These are phyloP conservation scores for Arachnomyces sp. DNA, from an alignment of 2,329 filamentous ascomycete species.

Conservation along the genomic window DNA sequence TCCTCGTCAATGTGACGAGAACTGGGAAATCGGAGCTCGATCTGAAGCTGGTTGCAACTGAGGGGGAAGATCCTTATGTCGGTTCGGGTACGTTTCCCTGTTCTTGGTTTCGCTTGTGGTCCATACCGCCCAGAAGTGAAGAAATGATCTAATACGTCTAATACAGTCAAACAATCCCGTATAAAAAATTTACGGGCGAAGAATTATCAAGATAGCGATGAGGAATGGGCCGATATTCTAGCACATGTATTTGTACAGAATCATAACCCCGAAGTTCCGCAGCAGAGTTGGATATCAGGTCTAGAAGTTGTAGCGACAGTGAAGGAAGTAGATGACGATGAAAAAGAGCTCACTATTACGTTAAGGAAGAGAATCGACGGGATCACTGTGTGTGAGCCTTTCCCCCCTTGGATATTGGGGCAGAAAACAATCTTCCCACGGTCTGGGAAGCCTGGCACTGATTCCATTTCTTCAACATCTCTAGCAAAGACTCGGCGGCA, in stretches of 20 bases:
- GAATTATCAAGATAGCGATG: slow-evolving; percentile 36
- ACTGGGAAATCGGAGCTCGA: slow-evolving; percentile 38
- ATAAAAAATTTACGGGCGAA: slow-evolving; percentile 34
- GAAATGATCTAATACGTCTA: slow-evolving; percentile 15
- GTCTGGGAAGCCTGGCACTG: slow-evolving; percentile 3
- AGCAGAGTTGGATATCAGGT: slow-evolving; percentile 16
- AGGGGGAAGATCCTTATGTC: slow-evolving; percentile 49
- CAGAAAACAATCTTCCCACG: too few species aligned
- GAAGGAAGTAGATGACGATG: slow-evolving; percentile 17
- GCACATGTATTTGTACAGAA: slow-evolving; percentile 27
- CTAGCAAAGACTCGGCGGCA: slow-evolving; percentile 48
- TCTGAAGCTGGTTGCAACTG: slow-evolving; percentile 50
- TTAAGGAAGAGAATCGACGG: slow-evolving; percentile 39
- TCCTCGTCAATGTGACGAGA: slow-evolving; percentile 45
- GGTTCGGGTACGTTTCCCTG: slow-evolving; percentile 31
- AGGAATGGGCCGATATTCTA: slow-evolving; percentile 35
- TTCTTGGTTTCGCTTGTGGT: slow-evolving; percentile 2
- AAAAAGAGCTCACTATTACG: slow-evolving; percentile 31
- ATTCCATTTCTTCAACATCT: slow-evolving; percentile 6
- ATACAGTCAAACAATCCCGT: slow-evolving; percentile 29
- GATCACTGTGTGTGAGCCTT: slow-evolving; percentile 38
- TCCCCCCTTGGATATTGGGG: neutral
- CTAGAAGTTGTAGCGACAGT: slow-evolving; percentile 26
- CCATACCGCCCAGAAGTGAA: slow-evolving; percentile 1
- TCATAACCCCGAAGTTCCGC: slow-evolving; percentile 8